These are phyloP conservation scores for Chalaropsis thielavioides DNA, from an alignment of 2,329 filamentous ascomycete genomes.

Conservation along the genomic window DNA sequence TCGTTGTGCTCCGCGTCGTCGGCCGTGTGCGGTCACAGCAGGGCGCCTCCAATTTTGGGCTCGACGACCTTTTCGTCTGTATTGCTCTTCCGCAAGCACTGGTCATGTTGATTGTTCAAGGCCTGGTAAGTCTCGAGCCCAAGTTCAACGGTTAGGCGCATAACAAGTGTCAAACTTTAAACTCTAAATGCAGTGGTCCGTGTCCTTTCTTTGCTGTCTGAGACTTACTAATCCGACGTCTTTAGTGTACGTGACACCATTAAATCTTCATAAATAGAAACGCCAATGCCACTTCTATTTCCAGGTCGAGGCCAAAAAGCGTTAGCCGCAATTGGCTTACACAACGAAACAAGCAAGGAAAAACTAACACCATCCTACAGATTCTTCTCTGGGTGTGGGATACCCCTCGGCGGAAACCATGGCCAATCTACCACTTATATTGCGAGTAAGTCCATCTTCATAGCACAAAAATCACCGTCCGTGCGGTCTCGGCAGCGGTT, in stretches of 20 bases:
- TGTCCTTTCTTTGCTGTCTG: neutral
- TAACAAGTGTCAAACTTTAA: neutral
- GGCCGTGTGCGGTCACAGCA: slow-evolving; percentile 20
- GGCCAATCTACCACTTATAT: slow-evolving; percentile 21
- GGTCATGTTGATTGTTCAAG: slow-evolving; percentile 24
- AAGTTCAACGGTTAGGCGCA: neutral
- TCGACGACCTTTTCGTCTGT: slow-evolving; percentile 28
- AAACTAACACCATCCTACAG: slow-evolving; percentile 14
- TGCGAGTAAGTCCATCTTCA: slow-evolving; percentile 16
- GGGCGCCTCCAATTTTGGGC: slow-evolving; percentile 22
- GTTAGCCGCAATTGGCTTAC: neutral
- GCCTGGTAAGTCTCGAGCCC: slow-evolving; percentile 21
- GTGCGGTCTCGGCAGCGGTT: too few species aligned
- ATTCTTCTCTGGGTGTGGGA: slow-evolving; percentile 22
- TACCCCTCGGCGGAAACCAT: slow-evolving; percentile 20
- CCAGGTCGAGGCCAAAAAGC: neutral
- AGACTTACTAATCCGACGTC: neutral
- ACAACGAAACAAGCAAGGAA: neutral
- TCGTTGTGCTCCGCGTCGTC: slow-evolving; percentile 22
- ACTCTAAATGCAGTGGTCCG: neutral
- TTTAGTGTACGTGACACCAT: slow-evolving; percentile 15
- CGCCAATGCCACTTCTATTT: neutral
- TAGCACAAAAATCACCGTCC: too few species aligned
- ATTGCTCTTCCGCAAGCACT: slow-evolving; percentile 24
- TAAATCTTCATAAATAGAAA: neutral